These are phyloP conservation scores for Penicillium sp. DNA, from an alignment of 2,329 filamentous ascomycete genomes.

Conservation along the genomic window DNA sequence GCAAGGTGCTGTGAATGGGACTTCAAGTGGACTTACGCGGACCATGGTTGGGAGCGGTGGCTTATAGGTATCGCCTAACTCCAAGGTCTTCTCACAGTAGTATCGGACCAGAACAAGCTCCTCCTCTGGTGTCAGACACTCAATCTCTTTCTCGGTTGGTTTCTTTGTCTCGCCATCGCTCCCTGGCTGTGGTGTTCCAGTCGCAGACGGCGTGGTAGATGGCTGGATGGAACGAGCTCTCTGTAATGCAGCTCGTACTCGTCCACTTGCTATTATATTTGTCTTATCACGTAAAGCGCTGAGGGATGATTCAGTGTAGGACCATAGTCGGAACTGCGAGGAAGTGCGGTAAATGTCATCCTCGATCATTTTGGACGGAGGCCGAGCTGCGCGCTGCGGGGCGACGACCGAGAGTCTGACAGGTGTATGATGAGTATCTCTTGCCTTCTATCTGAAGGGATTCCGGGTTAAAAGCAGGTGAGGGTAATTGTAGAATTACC, in stretches of 20 bases:
- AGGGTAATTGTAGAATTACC: neutral
- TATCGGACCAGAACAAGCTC: conserved; percentile 79
- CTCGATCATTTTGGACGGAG: conserved; percentile 65
- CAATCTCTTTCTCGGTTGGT: conserved; percentile 53
- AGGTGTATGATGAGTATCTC: neutral
- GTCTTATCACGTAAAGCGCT: conserved; percentile 72
- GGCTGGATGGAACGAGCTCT: conserved; percentile 42
- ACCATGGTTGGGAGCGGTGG: conserved; percentile 59
- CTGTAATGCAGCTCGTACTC: conserved; percentile 59
- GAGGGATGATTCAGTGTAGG: conserved; percentile 75
- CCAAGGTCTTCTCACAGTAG: conserved; percentile 65
- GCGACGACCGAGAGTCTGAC: neutral
- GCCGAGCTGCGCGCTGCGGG: neutral
- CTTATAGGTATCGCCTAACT: conserved; percentile 60
- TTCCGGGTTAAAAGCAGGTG: neutral
- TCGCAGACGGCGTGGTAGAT: conserved; percentile 33
- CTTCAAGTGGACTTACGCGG: conserved; percentile 46
- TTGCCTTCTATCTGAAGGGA: neutral
- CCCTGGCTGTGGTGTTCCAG: conserved; percentile 29
- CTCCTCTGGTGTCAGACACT: conserved; percentile 80
- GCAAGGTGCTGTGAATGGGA: neutral
- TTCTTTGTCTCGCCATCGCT: conserved; percentile 35
- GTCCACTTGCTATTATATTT: conserved; percentile 74
- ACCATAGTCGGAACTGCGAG: conserved; percentile 90
- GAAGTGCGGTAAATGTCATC: conserved; percentile 88